phyloP scores from a whole-genome alignment of 495 filamentous ascomycete species.

The Xanthoparmelia taractica region DNA sequence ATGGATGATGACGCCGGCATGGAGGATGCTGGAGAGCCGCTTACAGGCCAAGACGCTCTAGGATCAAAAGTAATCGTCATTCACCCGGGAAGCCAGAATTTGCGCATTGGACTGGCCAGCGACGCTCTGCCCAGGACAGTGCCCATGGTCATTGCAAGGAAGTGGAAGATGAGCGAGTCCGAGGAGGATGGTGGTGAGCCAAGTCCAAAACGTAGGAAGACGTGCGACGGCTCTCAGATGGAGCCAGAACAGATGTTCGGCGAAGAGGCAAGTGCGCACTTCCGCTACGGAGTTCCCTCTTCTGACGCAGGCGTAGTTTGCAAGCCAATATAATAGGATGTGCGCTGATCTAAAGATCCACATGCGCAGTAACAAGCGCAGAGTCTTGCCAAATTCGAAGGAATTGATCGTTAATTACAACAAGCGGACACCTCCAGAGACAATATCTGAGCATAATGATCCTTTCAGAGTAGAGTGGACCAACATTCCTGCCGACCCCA shows the following conservation, averaged over 20 bases:
- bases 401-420: slow-evolving; percentile 92
- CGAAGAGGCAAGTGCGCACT: slow-evolving; percentile 55
- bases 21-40: slow-evolving; percentile 55
- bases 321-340: slow-evolving; percentile 71
- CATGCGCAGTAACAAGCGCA: slow-evolving; percentile 86
- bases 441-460: slow-evolving; percentile 89
- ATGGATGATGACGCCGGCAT: slow-evolving; percentile 55
- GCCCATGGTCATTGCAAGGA: slow-evolving; percentile 85
- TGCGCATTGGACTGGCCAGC: slow-evolving; percentile 85
- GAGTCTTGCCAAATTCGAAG: slow-evolving; percentile 90
- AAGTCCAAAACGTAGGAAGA: slow-evolving; percentile 78
- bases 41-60: slow-evolving; percentile 50
- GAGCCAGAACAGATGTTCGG: slow-evolving; percentile 76
- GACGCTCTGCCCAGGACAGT: slow-evolving; percentile 91
- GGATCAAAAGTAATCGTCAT: slow-evolving; percentile 93
- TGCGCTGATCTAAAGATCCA: slow-evolving; percentile 75
- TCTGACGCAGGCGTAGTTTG: slow-evolving; percentile 45
- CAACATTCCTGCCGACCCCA: slow-evolving; percentile 54
- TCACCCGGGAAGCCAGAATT: slow-evolving; percentile 95
- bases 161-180: slow-evolving; percentile 64
- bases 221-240: slow-evolving; percentile 50
- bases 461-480: slow-evolving; percentile 92
- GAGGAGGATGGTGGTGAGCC: slow-evolving; percentile 72
- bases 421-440: slow-evolving; percentile 66
- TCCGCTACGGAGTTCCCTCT: background rate